These are phyloP conservation scores for Pseudoneurospora amorphoporcata DNA, from an alignment of 495 filamentous ascomycete species.

Conservation along the genomic window DNA sequence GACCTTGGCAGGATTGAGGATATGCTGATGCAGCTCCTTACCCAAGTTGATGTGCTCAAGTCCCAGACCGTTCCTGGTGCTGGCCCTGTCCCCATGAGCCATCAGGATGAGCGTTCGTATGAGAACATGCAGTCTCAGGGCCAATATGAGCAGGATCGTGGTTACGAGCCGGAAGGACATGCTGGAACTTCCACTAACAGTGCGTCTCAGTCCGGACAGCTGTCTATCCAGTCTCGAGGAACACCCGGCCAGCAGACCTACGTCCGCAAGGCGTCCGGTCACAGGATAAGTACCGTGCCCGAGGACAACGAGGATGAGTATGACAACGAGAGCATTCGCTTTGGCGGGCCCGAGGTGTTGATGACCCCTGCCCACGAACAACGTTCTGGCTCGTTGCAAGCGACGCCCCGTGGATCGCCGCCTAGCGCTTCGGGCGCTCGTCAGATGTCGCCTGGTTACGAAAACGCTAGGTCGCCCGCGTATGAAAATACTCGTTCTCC, in stretches of 20 bases:
- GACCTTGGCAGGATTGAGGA: constrained; percentile 89
- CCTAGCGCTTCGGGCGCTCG: constrained; percentile 40
- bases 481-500: constrained; percentile 7
- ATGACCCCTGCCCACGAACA: constrained; percentile 36
- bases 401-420: constrained; percentile 58
- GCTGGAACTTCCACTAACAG: constrained; percentile 66
- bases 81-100: constrained; percentile 22
- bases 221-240: constrained; percentile 56
- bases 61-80: constrained; percentile 35
- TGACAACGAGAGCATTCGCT: constrained; percentile 37
- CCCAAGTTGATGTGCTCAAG: constrained; percentile 84
- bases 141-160: constrained; percentile 49
- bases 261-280: constrained; percentile 56
- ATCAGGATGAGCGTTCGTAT: constrained; percentile 35
- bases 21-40: constrained; percentile 86
- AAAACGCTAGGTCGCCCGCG: constrained; percentile 12
- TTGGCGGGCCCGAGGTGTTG: constrained; percentile 36
- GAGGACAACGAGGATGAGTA: constrained; percentile 68
- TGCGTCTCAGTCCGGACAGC: constrained; percentile 63
- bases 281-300: constrained; percentile 80
- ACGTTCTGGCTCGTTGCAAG: constrained; percentile 42
- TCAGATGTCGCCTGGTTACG: constrained; percentile 34
- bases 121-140: constrained; percentile 43
- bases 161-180: constrained; percentile 76
- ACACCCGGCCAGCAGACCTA: constrained; percentile 47